phyloP scores from a whole-genome alignment of 306 rosid genomes.

The barrel medic (Medicago truncatula) region DNA sequence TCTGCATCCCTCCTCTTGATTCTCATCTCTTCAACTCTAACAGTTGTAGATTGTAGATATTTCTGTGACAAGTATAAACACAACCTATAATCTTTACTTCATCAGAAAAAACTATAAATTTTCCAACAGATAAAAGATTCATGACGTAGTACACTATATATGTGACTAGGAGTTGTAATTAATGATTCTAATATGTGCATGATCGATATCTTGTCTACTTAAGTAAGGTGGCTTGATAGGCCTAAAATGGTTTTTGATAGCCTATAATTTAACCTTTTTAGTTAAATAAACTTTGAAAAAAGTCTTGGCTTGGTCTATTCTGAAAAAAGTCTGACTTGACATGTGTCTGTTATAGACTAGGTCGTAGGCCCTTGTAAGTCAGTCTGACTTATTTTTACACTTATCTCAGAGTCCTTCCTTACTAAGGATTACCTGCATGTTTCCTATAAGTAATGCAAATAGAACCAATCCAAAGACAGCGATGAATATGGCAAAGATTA shows the following conservation, averaged over 20 bases:
- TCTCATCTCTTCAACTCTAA: conserved; percentile 91
- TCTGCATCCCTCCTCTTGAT: conserved; percentile 76
- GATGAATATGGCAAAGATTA: conserved; percentile 67
- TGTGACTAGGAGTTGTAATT: too few relatives aligned
- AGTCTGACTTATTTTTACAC: neutral
- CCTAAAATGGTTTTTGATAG: neutral
- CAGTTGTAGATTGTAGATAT: conserved; percentile 81
- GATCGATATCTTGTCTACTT: neutral
- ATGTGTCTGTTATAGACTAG: neutral
- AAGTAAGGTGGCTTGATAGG: neutral
- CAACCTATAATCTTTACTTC: neutral
- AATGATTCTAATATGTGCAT: neutral
- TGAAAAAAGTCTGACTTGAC: neutral
- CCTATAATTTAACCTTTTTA: neutral
- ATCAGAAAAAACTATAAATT: neutral
- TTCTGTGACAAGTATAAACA: conserved; percentile 54
- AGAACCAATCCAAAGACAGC: conserved; percentile 78
- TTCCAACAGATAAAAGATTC: neutral
- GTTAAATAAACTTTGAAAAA: neutral
- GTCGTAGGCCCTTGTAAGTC: neutral
- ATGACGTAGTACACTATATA: neutral
- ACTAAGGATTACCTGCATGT: conserved; percentile 77
- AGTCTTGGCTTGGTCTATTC: neutral
- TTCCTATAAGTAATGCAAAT: conserved; percentile 80
- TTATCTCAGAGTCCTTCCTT: conserved; percentile 11